phyloP scores from a whole-genome alignment of 148 eudicot genomes.

The Camellia granthamiana region DNA sequence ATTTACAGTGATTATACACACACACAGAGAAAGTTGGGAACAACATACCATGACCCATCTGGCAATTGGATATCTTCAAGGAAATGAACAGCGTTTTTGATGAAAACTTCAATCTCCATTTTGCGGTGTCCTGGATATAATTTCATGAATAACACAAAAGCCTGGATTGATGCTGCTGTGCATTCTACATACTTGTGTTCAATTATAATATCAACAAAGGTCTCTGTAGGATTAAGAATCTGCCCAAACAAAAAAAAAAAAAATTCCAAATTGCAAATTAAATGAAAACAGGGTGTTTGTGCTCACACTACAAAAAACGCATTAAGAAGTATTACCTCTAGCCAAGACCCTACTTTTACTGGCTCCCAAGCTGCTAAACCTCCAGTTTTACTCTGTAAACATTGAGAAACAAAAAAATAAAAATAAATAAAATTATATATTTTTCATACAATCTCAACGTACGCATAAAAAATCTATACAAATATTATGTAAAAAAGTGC shows the following conservation, averaged over 20 bases:
- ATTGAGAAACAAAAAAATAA: not conserved
- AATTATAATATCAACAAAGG: conserved; percentile 10
- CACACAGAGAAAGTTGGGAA: not conserved
- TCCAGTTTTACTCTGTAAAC: conserved; percentile 45
- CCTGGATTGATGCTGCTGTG: conserved; percentile 35
- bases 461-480: too few relatives aligned
- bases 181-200: conserved; percentile 56
- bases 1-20: too few relatives aligned
- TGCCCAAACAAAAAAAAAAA: conserved; percentile 12
- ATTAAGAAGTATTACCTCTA: conserved; percentile 38
- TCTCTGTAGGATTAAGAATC: conserved; percentile 53
- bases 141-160: conserved; percentile 16
- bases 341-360: conserved; percentile 29
- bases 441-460: too few relatives aligned
- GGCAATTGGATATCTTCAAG: conserved; percentile 38
- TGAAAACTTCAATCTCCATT: conserved; percentile 19
- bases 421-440: too few relatives aligned
- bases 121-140: conserved; percentile 23
- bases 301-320: not conserved
- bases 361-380: conserved; percentile 60
- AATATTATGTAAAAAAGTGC: too few relatives aligned
- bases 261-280: not conserved
- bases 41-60: conserved; percentile 58
- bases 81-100: conserved; percentile 23
- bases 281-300: conserved; percentile 11